phyloP scores from a whole-genome alignment of 345 rosid genomes.

The Eucalyptus regnans region DNA sequence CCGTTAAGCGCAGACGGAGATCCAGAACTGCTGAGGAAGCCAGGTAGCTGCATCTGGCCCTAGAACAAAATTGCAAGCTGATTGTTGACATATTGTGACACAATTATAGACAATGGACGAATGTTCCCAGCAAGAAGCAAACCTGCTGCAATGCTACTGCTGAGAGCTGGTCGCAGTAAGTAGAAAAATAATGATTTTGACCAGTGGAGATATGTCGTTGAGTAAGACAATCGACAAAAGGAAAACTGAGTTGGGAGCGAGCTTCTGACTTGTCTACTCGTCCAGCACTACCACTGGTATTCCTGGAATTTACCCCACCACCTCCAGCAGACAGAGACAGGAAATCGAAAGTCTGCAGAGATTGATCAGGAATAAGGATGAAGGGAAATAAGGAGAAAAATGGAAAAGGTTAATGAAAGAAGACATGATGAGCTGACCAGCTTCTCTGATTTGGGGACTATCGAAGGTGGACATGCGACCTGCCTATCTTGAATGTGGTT shows the following conservation, averaged over 20 bases:
- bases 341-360: slow-evolving; percentile 50
- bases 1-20: slow-evolving; percentile 3
- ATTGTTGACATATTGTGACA: background rate
- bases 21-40: slow-evolving; percentile 19
- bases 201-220: slow-evolving; percentile 19
- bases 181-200: slow-evolving; percentile 12
- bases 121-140: background rate
- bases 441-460: slow-evolving; percentile 15
- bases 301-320: slow-evolving; percentile 2
- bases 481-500: slow-evolving; percentile 11
- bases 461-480: slow-evolving; percentile 2
- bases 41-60: slow-evolving; percentile 34
- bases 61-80: background rate
- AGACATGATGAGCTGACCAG: slow-evolving; percentile 19
- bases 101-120: background rate
- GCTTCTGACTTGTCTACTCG: slow-evolving; percentile 11
- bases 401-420: background rate
- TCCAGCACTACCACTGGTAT: background rate
- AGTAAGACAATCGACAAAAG: slow-evolving; percentile 16
- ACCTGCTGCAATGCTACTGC: slow-evolving; percentile 55
- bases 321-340: slow-evolving; percentile 41
- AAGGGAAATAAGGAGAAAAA: background rate
- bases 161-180: slow-evolving; percentile 30
- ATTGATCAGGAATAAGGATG: background rate
- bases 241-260: slow-evolving; percentile 16